Evolutionary conservation across 2,329 filamentous ascomycete species (phyloP).

Genomic region (Hypomyces rosellus): DNA sequence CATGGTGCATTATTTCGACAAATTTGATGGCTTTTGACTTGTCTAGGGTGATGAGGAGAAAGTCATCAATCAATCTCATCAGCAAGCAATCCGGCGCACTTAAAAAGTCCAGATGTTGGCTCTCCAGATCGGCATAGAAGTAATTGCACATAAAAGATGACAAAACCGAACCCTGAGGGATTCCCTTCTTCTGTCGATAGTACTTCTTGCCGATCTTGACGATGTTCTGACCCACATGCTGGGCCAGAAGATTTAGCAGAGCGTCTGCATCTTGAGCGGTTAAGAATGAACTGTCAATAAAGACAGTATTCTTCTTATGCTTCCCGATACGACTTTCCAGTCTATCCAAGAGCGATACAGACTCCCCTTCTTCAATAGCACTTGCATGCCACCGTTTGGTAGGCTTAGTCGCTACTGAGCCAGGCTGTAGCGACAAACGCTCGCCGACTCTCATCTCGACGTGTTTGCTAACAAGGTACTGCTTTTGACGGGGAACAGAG

Average conservation of each 20-base stretch:
- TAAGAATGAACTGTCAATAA: slow-evolving; percentile 62
- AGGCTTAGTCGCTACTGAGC: slow-evolving; percentile 27
- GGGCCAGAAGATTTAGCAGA: slow-evolving; percentile 62
- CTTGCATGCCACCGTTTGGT: slow-evolving; percentile 47
- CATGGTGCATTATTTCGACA: slow-evolving; percentile 71
- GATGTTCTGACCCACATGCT: slow-evolving; percentile 80
- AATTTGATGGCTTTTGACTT: slow-evolving; percentile 62
- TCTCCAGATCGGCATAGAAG: slow-evolving; percentile 87
- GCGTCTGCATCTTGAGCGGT: slow-evolving; percentile 49
- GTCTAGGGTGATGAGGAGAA: slow-evolving; percentile 76
- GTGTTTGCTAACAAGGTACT: slow-evolving; percentile 69
- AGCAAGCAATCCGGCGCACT: slow-evolving; percentile 53
- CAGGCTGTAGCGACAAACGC: slow-evolving; percentile 16
- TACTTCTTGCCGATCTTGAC: slow-evolving; percentile 84
- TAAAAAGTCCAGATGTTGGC: slow-evolving; percentile 61
- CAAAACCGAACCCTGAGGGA: slow-evolving; percentile 86
- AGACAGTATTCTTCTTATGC: slow-evolving; percentile 62
- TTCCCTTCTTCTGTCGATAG: slow-evolving; percentile 81
- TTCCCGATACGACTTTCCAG: slow-evolving; percentile 34
- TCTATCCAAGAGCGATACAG: slow-evolving; percentile 37
- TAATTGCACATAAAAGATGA: slow-evolving; percentile 88
- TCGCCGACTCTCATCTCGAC: slow-evolving; percentile 57
- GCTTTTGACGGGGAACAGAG: slow-evolving; percentile 47
- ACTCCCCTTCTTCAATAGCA: slow-evolving; percentile 39
- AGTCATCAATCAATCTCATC: slow-evolving; percentile 84